Evolutionary conservation across 345 rosid genomes (phyloP).

Genomic region (Cardamine resedifolia): DNA sequence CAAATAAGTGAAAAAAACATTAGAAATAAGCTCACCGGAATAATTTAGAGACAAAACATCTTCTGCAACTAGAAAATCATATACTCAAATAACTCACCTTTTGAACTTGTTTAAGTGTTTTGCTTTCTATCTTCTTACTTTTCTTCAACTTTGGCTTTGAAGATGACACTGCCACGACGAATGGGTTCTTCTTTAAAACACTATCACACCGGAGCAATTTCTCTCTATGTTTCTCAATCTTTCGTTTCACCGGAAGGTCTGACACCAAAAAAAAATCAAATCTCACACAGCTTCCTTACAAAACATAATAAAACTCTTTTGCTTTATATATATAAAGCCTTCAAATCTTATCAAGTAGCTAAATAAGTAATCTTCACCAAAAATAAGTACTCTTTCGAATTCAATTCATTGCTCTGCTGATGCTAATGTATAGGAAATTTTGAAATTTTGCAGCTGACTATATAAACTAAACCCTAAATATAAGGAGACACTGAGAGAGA

Average conservation of each 20-base stretch:
- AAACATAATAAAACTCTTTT: neutral
- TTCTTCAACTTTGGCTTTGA: conserved; percentile 54
- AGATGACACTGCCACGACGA: conserved; percentile 65
- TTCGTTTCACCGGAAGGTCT: conserved; percentile 77
- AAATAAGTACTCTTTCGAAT: neutral
- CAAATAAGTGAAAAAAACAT: conserved; percentile 4
- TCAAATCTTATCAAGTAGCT: neutral
- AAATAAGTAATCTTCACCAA: neutral
- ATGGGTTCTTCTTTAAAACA: conserved; percentile 68
- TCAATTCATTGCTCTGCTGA: neutral
- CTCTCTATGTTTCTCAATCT: conserved; percentile 80
- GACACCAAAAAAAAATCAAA: neutral
- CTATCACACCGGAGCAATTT: conserved; percentile 70
- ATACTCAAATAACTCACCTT: conserved; percentile 40
- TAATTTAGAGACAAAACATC: neutral
- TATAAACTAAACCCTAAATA: neutral
- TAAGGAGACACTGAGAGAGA: neutral
- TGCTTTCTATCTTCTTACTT: conserved; percentile 35
- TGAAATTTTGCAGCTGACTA: conserved; percentile 16
- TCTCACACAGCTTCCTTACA: neutral
- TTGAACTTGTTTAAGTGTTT: conserved; percentile 35
- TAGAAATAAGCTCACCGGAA: neutral
- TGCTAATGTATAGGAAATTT: neutral
- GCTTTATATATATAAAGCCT: neutral
- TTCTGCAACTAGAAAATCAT: neutral